Evolutionary conservation across 2,329 filamentous ascomycete species (phyloP), one percentile per base, ranked within the genome.

Genomic region (Monosporascus ibericus): DNA sequence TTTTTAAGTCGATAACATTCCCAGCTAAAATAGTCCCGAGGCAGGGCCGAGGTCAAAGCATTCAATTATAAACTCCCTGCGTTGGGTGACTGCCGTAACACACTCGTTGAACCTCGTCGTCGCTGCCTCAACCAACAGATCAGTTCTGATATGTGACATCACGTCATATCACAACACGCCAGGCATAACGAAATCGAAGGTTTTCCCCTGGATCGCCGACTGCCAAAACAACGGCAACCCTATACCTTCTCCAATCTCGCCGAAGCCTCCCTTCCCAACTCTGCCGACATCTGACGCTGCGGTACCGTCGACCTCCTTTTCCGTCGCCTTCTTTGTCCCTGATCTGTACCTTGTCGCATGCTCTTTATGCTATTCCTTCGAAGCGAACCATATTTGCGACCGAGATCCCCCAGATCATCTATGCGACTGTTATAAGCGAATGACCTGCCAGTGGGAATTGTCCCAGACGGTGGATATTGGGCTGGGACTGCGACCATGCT

Each of bases 401-500:
- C 42, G 20, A 7, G 25, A 25, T 30, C 22, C 4, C 34, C 49
- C 30, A 20, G 18, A 38, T 24, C 42, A 40, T 52, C 49, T 53
- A 57, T 58, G 56, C 52, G 48, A 53, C 30, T 36, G 20, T 27
- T 20, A 47, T 46, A 25, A 46, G 38, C 51, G 52, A 51, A 57
- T 58, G 56, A 58, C 38, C 48, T 50, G 56, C 50, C 48, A 48
- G 51, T 44, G 56, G 56, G 52, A 39, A 53, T 46, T 24, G 42
- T 46, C 42, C 42, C 42, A 25, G 42, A 27, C 42, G 42, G 42
- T 17, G 15, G 24, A 46, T 46, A 46, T 46, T 27, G 15, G 42
- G 42, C 42, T 46, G 42, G 42, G 42, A 46, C 61, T 59, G 58
- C 61, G 64, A 68, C 72, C 68, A 79, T 79, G 73, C 71, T 80